These are phyloP conservation scores for Cryptococcus deneoformans DNA, from an alignment of 1,284 basidiomycete species.

Conservation along the genomic window DNA sequence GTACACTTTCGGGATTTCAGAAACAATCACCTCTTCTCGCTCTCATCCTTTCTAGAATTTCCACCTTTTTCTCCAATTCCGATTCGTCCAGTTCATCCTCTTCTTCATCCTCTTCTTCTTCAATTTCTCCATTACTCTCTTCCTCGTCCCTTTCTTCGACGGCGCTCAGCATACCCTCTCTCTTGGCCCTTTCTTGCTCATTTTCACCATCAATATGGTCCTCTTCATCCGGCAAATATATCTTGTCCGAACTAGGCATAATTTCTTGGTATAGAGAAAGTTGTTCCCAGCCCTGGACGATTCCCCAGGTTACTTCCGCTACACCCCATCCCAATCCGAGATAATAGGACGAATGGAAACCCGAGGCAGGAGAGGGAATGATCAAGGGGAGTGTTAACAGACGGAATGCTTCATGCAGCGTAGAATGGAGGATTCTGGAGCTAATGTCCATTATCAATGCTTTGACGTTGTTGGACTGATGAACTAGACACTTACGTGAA, in stretches of 20 bases:
- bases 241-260: constrained; percentile 16
- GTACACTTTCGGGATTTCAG: constrained; percentile 20
- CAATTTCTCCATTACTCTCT: constrained; percentile 13
- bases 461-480: background rate
- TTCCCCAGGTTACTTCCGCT: constrained; percentile 46
- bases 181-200: background rate
- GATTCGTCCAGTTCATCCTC: constrained; percentile 36
- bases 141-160: constrained; percentile 15
- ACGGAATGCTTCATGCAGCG: constrained; percentile 43
- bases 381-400: constrained; percentile 38
- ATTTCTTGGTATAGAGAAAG: constrained; percentile 45
- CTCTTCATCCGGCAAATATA: background rate
- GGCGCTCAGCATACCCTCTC: constrained; percentile 4
- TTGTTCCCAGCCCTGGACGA: constrained; percentile 47
- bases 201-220: background rate
- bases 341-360: constrained; percentile 48
- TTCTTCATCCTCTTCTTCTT: constrained; percentile 43
- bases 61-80: constrained; percentile 44
- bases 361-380: constrained; percentile 38
- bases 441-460: constrained; percentile 4
- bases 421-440: constrained; percentile 36
- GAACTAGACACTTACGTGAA: constrained; percentile 17
- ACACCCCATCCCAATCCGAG: constrained; percentile 49
- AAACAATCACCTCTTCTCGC: constrained; percentile 19
- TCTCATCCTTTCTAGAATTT: constrained; percentile 44